phyloP scores from a whole-genome alignment of 257 asterid species.

The Petunia secreta region DNA sequence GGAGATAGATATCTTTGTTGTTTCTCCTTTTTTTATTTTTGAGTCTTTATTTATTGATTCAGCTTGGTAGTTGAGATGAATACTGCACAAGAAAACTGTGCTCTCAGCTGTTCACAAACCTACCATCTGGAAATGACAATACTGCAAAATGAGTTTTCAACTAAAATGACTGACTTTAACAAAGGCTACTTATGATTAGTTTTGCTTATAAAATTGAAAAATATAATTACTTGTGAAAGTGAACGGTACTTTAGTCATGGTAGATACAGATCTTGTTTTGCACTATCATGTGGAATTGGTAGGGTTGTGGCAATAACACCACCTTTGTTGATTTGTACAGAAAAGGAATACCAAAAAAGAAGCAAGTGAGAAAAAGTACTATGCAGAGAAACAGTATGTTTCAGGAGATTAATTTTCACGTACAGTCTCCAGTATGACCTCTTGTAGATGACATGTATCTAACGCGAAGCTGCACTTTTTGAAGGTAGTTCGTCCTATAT shows the following conservation, averaged over 20 bases:
- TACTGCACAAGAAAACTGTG: not conserved
- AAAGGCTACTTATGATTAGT: too few relatives aligned
- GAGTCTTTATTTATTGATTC: too few relatives aligned
- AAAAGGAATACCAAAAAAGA: conserved; percentile 86
- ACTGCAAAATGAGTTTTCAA: not conserved
- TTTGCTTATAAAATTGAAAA: too few relatives aligned
- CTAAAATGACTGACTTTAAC: too few relatives aligned
- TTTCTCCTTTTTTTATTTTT: too few relatives aligned
- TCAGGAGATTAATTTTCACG: conserved; percentile 54
- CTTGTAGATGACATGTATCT: not conserved
- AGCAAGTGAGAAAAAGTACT: conserved; percentile 85
- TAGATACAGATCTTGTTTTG: not conserved
- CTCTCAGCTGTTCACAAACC: too few relatives aligned
- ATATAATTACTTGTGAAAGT: too few relatives aligned
- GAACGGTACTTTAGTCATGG: too few relatives aligned
- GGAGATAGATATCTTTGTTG: not conserved
- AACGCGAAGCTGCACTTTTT: not conserved
- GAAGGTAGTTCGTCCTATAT: not conserved
- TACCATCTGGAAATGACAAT: too few relatives aligned
- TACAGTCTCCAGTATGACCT: not conserved
- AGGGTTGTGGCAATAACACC: not conserved
- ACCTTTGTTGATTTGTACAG: conserved; percentile 41
- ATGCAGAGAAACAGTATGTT: conserved; percentile 72
- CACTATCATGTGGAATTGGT: not conserved
- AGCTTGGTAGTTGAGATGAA: not conserved